A percentile compares a stretch with the other conserved stretches of the same genome.
phyloP scores from a whole-genome alignment of 768 basidiomycete species.

The Phaeolepiota aurea region DNA sequence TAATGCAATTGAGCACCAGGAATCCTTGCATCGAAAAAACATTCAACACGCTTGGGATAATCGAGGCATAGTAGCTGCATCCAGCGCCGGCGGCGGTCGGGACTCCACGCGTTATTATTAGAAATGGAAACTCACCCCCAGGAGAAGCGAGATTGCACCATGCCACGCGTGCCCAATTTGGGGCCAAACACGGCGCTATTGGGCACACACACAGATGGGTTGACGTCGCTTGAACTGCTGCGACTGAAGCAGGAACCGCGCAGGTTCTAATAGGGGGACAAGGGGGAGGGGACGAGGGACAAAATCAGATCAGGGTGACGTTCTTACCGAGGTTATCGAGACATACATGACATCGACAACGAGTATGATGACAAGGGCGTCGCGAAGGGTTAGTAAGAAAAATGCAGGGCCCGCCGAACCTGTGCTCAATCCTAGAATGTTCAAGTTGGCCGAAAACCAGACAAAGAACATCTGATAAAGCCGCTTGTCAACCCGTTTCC shows the following conservation, averaged over 20 bases:
- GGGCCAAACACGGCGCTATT: slow-evolving; percentile 63
- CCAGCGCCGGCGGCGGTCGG: not conserved
- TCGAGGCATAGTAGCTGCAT: slow-evolving; percentile 46
- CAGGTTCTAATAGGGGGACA: slow-evolving; percentile 24
- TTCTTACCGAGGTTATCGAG: not conserved
- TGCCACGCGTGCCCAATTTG: slow-evolving; percentile 70
- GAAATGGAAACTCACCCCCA: slow-evolving; percentile 18
- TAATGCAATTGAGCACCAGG: slow-evolving; percentile 57
- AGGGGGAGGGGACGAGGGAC: no score
- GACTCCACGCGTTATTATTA: not conserved
- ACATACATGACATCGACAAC: slow-evolving; percentile 33
- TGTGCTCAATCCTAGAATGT: slow-evolving; percentile 53
- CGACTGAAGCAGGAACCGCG: slow-evolving; percentile 54
- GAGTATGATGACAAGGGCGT: slow-evolving; percentile 41
- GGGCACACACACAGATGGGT: slow-evolving; percentile 3
- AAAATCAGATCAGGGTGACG: slow-evolving; percentile 20
- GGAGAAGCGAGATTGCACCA: slow-evolving; percentile 52
- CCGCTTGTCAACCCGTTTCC: slow-evolving; percentile 46
- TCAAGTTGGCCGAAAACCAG: slow-evolving; percentile 67
- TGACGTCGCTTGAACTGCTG: slow-evolving; percentile 12
- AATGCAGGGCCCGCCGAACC: slow-evolving; percentile 54
- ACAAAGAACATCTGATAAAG: slow-evolving; percentile 62
- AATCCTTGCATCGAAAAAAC: slow-evolving; percentile 55
- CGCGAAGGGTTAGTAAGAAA: slow-evolving; percentile 45
- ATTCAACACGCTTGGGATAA: slow-evolving; percentile 46